Conservation (phyloP, 768 basidiomycete species). For the Lactarius indigo region DNA sequence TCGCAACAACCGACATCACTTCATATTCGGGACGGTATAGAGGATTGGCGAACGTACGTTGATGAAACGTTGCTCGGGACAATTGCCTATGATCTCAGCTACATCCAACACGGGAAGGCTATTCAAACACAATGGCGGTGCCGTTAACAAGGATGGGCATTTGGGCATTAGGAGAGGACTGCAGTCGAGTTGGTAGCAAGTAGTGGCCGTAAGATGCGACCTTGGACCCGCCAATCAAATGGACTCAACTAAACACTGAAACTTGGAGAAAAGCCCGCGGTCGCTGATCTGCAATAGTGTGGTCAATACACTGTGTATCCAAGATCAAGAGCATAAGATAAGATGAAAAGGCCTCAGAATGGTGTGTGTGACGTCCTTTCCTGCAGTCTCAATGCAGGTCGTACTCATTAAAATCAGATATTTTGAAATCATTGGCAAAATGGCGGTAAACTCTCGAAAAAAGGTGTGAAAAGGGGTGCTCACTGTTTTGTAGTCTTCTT, state of each 20-base stretch:
- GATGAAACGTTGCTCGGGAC: neutral
- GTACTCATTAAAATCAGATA: slow-evolving; percentile 35
- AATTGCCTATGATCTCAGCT: neutral
- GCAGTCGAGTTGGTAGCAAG: neutral
- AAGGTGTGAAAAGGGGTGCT: neutral
- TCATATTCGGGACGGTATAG: too few relatives aligned
- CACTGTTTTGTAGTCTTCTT: slow-evolving; percentile 1
- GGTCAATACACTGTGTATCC: neutral
- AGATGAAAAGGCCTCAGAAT: slow-evolving; percentile 17
- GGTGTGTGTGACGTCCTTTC: slow-evolving; percentile 13
- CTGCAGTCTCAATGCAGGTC: slow-evolving; percentile 30
- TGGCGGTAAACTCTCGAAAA: neutral
- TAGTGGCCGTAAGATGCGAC: neutral
- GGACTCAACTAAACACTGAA: neutral
- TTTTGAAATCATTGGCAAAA: slow-evolving; percentile 29
- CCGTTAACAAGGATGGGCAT: neutral
- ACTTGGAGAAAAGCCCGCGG: neutral
- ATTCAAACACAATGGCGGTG: neutral
- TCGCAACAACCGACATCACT: too few relatives aligned
- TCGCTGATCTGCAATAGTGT: slow-evolving; percentile 1
- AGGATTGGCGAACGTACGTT: too few relatives aligned
- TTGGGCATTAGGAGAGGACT: neutral
- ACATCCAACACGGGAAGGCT: neutral
- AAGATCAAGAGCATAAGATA: neutral
- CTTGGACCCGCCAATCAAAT: neutral